These are phyloP conservation scores for Elasticomyces elasticus DNA, from an alignment of 495 filamentous ascomycete genomes.

Conservation along the genomic window DNA sequence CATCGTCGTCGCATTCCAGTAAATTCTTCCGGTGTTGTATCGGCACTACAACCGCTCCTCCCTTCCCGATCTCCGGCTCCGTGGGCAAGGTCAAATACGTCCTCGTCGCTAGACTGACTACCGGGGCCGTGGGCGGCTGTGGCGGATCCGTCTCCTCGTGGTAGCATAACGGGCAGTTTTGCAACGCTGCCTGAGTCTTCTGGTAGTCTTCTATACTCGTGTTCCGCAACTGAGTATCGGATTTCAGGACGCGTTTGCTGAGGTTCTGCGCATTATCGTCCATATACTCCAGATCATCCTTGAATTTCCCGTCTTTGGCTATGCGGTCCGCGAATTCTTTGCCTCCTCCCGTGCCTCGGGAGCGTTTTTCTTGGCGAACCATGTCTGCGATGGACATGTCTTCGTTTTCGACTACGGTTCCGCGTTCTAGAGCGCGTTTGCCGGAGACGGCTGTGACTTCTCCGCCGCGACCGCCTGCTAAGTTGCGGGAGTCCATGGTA, in stretches of 20 bases:
- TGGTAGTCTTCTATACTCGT: conserved; percentile 80
- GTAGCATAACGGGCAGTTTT: conserved; percentile 82
- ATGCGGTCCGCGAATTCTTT: conserved; percentile 18
- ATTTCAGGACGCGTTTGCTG: conserved; percentile 79
- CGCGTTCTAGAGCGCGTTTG: conserved; percentile 69
- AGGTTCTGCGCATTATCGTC: conserved; percentile 92
- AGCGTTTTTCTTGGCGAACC: conserved; percentile 84
- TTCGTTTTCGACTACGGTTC: conserved; percentile 76
- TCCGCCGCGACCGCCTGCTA: conserved; percentile 60
- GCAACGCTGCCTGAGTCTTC: conserved; percentile 78
- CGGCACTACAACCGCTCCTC: conserved; percentile 79
- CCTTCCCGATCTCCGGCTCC: conserved; percentile 73
- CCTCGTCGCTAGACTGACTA: conserved; percentile 81
- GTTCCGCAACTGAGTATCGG: conserved; percentile 80
- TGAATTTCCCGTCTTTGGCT: conserved; percentile 60
- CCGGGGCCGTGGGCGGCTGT: conserved; percentile 76
- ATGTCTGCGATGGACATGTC: conserved; percentile 96
- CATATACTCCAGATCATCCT: conserved; percentile 91
- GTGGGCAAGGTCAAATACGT: conserved; percentile 84
- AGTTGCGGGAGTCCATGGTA: conserved; percentile 79
- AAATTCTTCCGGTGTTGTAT: conserved; percentile 83
- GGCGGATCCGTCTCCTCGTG: conserved; percentile 75
- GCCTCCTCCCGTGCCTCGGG: conserved; percentile 31
- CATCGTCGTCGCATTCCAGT: conserved; percentile 94
- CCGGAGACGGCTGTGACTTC: conserved; percentile 68